Percentiles rank a stretch among this genome's conserved stretches.
Conservation (phyloP, 139 green algal genomes). For the Nannochloris sp. region DNA sequence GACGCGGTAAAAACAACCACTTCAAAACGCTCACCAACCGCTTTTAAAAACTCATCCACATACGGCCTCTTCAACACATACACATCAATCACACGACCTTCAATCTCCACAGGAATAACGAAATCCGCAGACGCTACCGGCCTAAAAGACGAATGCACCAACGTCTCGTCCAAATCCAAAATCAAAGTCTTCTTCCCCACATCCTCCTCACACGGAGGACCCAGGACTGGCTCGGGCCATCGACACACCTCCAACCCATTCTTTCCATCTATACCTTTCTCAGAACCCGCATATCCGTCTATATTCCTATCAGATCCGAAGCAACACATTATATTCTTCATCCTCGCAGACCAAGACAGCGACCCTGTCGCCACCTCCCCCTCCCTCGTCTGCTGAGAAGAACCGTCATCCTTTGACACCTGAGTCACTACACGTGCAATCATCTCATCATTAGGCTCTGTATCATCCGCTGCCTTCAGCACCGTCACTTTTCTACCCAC, state of each 20-base stretch:
- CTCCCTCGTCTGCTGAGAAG: not conserved
- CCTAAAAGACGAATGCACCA: conserved; percentile 97
- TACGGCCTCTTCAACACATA: conserved; percentile 92
- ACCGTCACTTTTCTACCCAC: not conserved
- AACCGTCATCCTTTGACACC: not conserved
- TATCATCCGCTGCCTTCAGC: not conserved
- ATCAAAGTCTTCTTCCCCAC: conserved; percentile 72
- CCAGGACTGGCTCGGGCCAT: conserved; percentile 31
- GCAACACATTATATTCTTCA: no score
- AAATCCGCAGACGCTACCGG: conserved; percentile 80
- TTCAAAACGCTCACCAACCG: conserved; percentile 57
- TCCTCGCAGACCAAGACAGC: no score
- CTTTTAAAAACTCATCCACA: conserved; percentile 85
- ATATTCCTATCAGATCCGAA: no score
- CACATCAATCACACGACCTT: conserved; percentile 74
- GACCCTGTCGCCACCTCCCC: no score
- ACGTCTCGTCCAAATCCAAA: conserved; percentile 94
- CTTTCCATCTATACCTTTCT: not conserved
- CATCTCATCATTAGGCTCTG: not conserved
- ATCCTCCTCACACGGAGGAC: conserved; percentile 37
- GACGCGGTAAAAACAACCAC: conserved; percentile 92
- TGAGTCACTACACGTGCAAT: not conserved
- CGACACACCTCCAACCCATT: conserved; percentile 7
- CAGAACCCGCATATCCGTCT: no score
- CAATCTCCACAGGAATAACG: conserved; percentile 87